phyloP scores from a whole-genome alignment of 192 early-diverging fungal species.

The Polychytrium aggregatum region DNA sequence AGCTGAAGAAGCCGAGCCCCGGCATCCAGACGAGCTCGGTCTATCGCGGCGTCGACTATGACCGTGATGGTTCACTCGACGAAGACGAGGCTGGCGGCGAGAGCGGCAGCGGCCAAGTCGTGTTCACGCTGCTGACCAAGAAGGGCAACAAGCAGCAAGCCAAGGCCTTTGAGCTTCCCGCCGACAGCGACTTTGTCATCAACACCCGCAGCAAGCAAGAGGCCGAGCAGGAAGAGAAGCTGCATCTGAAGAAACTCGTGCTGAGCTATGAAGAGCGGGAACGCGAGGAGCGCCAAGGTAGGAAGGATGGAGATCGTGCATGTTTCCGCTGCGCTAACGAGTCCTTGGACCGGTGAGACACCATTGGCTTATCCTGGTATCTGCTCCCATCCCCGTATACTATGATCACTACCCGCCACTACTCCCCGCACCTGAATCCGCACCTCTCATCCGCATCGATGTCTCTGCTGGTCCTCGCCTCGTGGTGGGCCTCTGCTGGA shows the following conservation, averaged over 20 bases:
- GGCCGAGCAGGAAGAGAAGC: conserved; percentile 76
- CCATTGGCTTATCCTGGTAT: too few species aligned
- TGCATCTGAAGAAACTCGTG: conserved; percentile 83
- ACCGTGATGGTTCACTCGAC: not conserved
- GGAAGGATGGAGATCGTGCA: too few species aligned
- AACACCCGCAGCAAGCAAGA: conserved; percentile 76
- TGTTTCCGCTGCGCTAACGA: too few species aligned
- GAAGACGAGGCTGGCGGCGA: conserved; percentile 1
- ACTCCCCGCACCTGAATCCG: not conserved
- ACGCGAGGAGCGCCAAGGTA: too few species aligned
- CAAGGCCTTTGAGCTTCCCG: conserved; percentile 66
- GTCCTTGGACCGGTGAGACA: too few species aligned
- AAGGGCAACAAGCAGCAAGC: conserved; percentile 75
- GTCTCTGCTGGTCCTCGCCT: too few species aligned
- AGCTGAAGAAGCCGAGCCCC: conserved; percentile 1
- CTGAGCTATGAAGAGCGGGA: conserved; percentile 82
- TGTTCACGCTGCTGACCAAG: conserved; percentile 74
- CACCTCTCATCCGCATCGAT: too few species aligned
- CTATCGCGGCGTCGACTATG: not conserved
- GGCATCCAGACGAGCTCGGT: not conserved
- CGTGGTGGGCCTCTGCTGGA: too few species aligned
- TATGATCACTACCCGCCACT: too few species aligned
- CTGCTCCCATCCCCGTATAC: too few species aligned
- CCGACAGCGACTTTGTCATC: conserved; percentile 70
- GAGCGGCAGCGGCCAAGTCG: conserved; percentile 36